These are phyloP conservation scores for Chrysoporthe cubensis DNA, from an alignment of 2,329 filamentous ascomycete species.

Conservation along the genomic window DNA sequence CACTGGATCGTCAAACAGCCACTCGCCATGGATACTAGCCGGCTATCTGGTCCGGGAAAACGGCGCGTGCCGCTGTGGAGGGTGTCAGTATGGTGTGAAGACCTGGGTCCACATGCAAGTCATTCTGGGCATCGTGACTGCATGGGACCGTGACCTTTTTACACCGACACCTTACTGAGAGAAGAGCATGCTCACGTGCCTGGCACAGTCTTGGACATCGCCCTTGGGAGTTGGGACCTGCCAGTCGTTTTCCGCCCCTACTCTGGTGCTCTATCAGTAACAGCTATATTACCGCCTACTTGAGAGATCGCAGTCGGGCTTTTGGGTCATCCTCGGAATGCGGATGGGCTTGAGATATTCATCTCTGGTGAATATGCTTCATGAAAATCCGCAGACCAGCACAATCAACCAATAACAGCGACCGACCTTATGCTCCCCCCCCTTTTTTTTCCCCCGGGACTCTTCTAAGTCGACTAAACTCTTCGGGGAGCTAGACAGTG, in stretches of 20 bases:
- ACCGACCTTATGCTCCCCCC: background rate
- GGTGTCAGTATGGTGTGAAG: background rate
- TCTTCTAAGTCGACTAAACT: background rate
- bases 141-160: background rate
- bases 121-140: background rate
- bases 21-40: background rate
- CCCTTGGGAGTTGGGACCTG: background rate
- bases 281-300: background rate
- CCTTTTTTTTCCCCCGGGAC: background rate
- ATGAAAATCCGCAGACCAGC: background rate
- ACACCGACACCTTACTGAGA: conserved; percentile 1
- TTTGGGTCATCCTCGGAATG: background rate
- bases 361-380: background rate
- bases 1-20: background rate
- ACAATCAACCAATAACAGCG: background rate
- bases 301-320: background rate
- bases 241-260: background rate
- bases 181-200: background rate
- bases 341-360: background rate
- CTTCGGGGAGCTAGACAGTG: background rate
- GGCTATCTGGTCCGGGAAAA: background rate
- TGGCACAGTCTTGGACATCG: background rate
- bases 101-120: background rate
- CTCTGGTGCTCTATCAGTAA: background rate
- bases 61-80: background rate